Evolutionary conservation across 768 basidiomycete genomes (phyloP), one percentile per base, ranked within the genome.

Genomic region (Pleurotus tuoliensis): DNA sequence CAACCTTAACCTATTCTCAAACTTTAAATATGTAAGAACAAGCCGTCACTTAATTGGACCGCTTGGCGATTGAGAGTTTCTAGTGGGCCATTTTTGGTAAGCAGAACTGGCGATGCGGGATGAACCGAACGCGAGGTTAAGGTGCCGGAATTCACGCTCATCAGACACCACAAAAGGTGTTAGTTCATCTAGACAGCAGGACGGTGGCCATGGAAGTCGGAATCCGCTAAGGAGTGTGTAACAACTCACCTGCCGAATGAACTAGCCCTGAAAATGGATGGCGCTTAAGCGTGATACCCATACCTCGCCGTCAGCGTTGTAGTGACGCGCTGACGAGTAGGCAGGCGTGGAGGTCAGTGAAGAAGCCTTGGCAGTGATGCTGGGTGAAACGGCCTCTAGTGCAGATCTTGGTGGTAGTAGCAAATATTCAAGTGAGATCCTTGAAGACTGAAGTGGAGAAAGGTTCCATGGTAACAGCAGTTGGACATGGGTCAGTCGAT

Each of bases 201-300:
- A 87, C 81, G 82, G 24, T 87, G 85, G 84, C 82, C 86, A 87
- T 87, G 83, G 85, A 87, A 86, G 86, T 87, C 82, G 80, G 82
- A 86, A 24, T 24, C 24, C 24, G 24, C 24, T 24, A 24, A 24
- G 24, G 24, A 24, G 24, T 24, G 24, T 24, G 24, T 24, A 24
- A 24, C 24, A 24, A 24, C 24, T 24, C 24, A 24, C 24, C 86
- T 87, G 86, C 86, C 83, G 84, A 89, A 89, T 85, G 82, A 87
- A 87, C 86, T 87, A 86, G 86, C 86, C 86, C 84, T 87, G 83
- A 88, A 88, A 88, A 88, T 87, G 85, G 87, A 88, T 88, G 86
- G 87, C 85, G 85, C 86, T 88, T 80, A 86, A 87, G 84, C 80
- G 82, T 86, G 80, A 81, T 83, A 86, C 87, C 87, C 83, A 88